These are phyloP conservation scores for Globisporangium iwayamae DNA, from an alignment of 352 stramenopile species.

Conservation along the genomic window DNA sequence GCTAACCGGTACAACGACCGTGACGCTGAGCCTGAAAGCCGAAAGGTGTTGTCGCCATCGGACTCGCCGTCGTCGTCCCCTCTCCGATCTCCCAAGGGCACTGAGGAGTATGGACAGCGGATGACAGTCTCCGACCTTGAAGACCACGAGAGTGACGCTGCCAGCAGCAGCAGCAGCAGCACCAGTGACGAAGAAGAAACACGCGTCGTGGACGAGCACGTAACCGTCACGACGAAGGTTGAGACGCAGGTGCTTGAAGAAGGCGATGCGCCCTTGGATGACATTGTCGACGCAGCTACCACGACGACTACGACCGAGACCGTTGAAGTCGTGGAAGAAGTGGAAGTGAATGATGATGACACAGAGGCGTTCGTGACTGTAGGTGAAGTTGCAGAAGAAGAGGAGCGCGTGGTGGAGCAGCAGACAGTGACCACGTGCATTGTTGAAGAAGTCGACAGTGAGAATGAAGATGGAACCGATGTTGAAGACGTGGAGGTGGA, in stretches of 20 bases:
- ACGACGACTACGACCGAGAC: neutral
- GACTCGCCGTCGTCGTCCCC: neutral
- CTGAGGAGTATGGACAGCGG: neutral
- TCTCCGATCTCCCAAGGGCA: neutral
- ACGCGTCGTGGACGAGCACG: neutral
- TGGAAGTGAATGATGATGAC: neutral
- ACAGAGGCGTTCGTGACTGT: neutral
- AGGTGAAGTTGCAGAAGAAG: neutral
- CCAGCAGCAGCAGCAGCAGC: neutral
- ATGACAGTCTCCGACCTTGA: slow-evolving; percentile 2
- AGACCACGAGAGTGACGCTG: neutral
- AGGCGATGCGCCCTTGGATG: neutral
- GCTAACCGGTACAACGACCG: neutral
- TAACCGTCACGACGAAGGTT: neutral
- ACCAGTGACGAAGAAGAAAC: neutral
- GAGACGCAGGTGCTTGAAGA: neutral
- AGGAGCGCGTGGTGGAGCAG: neutral
- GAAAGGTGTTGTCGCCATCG: neutral
- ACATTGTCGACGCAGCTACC: neutral
- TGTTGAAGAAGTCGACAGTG: neutral
- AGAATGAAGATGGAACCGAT: neutral
- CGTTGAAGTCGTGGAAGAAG: neutral
- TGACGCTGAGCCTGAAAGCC: neutral
- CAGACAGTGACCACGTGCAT: neutral
- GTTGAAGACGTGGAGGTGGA: neutral